Evolutionary conservation across 495 filamentous ascomycete genomes (phyloP), one percentile per base, ranked within the genome.

Genomic region (Podospora tetraspora): DNA sequence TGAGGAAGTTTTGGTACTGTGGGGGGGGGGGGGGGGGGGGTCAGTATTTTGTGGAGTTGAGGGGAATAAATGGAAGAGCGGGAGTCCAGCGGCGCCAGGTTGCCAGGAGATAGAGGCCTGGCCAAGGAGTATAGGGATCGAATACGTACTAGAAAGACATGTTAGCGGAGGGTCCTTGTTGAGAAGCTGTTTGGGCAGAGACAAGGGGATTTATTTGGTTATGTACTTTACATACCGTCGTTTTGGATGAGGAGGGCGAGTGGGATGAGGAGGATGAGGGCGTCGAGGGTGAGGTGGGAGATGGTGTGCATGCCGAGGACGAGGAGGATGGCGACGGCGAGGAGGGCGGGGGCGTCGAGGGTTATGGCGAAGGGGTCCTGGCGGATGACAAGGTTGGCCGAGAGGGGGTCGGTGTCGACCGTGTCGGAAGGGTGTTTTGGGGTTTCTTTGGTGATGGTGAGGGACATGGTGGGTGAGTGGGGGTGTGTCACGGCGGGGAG

Each of bases 1-100:
- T 84, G 67, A 93, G 76, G 79, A 92, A 96, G 72, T 87, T 87
- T 57, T 83, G 79, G 79, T 93, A 96, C n/a, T n/a, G n/a, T n/a
- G n/a, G n/a, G n/a, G n/a, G n/a, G n/a, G n/a, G n/a, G n/a, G n/a
- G n/a, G n/a, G n/a, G n/a, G n/a, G n/a, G n/a, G n/a, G n/a, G n/a
- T n/a, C n/a, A n/a, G n/a, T n/a, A n/a, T n/a, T n/a, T n/a, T n/a
- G n/a, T n/a, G n/a, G n/a, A n/a, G n/a, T n/a, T n/a, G n/a, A n/a
- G n/a, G n/a, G n/a, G n/a, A n/a, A n/a, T n/a, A n/a, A n/a, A n/a
- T n/a, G n/a, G n/a, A n/a, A n/a, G n/a, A n/a, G n/a, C n/a, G n/a
- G n/a, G n/a, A n/a, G n/a, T n/a, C n/a, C n/a, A n/a, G n/a, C n/a
- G n/a, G n/a, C n/a, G n/a, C n/a, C n/a, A n/a, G n/a, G n/a, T n/a